Evolutionary conservation across 352 stramenopile species (phyloP).

Genomic region (Pseudoperonospora humuli): DNA sequence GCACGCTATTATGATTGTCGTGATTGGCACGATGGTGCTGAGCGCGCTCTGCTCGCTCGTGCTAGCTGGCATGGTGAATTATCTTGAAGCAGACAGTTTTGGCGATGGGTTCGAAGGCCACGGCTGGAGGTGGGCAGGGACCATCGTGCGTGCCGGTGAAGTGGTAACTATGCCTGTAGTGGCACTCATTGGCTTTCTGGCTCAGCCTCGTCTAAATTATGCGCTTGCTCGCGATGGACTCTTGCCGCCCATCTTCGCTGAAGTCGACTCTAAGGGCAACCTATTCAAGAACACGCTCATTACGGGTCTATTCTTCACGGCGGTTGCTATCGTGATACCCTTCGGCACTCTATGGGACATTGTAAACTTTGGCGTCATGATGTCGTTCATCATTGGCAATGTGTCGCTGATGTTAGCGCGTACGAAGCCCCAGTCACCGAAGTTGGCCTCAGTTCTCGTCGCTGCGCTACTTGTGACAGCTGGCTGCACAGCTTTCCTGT

Average conservation of each 20-base stretch:
- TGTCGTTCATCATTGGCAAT: constrained; percentile 85
- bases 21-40: constrained; percentile 60
- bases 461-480: constrained; percentile 28
- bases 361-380: constrained; percentile 79
- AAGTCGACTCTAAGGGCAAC: constrained; percentile 67
- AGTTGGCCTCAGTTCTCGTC: constrained; percentile 26
- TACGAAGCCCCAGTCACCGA: constrained; percentile 43
- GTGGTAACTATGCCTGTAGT: constrained; percentile 90
- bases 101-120: constrained; percentile 39
- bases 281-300: constrained; percentile 76
- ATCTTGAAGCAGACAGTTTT: constrained; percentile 39
- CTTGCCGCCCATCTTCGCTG: constrained; percentile 85
- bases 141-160: constrained; percentile 51
- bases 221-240: constrained; percentile 91
- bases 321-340: constrained; percentile 64
- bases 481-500: constrained; percentile 41
- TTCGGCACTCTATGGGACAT: constrained; percentile 82
- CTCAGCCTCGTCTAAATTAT: constrained; percentile 90
- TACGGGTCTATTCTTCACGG: constrained; percentile 54
- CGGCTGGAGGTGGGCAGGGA: constrained; percentile 36
- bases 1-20: constrained; percentile 67
- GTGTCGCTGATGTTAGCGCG: constrained; percentile 54
- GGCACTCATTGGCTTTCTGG: constrained; percentile 90
- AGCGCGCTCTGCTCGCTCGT: constrained; percentile 74
- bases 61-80: constrained; percentile 73